Evolutionary conservation across 805 yeast species (phyloP).

Genomic region (Myxozyma kluyveri): DNA sequence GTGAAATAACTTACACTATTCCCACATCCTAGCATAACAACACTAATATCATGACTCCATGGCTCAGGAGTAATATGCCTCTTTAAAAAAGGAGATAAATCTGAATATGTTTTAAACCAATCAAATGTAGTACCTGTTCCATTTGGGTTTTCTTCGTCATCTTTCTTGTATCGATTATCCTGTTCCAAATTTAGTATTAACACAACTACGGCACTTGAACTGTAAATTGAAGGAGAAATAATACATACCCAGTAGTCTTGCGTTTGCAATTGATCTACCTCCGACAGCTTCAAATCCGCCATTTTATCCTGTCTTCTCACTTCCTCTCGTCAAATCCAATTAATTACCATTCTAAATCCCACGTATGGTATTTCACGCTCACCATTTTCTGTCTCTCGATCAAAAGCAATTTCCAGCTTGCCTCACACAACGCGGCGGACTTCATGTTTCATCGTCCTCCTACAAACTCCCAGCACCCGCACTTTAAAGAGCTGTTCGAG

Average conservation of each 20-base stretch:
- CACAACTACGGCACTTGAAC: not conserved
- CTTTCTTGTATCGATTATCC: conserved; percentile 32
- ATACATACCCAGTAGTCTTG: conserved; percentile 32
- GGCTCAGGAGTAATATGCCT: conserved; percentile 21
- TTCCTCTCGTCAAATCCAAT: not conserved
- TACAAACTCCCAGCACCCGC: not conserved
- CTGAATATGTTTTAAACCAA: conserved; percentile 33
- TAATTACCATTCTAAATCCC: not conserved
- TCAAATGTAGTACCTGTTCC: conserved; percentile 28
- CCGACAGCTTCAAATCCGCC: conserved; percentile 30
- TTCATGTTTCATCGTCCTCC: too few relatives aligned
- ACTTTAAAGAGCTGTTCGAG: not conserved
- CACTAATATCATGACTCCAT: conserved; percentile 11
- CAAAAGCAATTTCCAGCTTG: too few relatives aligned
- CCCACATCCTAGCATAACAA: conserved; percentile 35
- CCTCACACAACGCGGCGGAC: too few relatives aligned
- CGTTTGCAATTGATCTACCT: conserved; percentile 33
- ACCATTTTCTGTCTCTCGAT: too few relatives aligned
- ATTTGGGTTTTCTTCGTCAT: conserved; percentile 29
- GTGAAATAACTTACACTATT: conserved; percentile 25
- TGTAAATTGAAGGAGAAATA: not conserved
- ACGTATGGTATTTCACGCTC: not conserved
- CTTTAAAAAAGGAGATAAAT: conserved; percentile 27
- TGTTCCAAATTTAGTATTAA: not conserved
- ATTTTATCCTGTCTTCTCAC: not conserved